phyloP scores from a whole-genome alignment of 805 yeast species.

The Nakazawaea siamensis region DNA sequence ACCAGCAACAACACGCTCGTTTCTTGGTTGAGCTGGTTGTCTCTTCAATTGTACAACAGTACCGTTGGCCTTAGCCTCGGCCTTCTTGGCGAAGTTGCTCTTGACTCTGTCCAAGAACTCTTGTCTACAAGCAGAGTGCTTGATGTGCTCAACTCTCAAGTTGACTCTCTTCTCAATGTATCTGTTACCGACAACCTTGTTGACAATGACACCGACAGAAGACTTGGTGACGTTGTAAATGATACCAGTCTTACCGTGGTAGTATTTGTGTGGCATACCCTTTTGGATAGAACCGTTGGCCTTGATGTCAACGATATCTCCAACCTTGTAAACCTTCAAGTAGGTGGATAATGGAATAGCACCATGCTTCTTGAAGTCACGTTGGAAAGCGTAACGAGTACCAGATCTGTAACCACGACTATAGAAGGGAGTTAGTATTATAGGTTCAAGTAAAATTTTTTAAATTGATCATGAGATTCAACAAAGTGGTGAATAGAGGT shows the following conservation, averaged over 20 bases:
- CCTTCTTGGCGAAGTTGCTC: slow-evolving; percentile 87
- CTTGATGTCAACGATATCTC: slow-evolving; percentile 98
- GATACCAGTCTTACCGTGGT: slow-evolving; percentile 99
- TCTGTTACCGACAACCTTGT: slow-evolving; percentile 99
- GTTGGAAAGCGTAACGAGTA: slow-evolving; percentile 99
- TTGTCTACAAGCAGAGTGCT: slow-evolving; percentile 99
- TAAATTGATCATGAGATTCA: too few relatives aligned
- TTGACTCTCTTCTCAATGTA: slow-evolving; percentile 98
- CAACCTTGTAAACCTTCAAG: slow-evolving; percentile 97
- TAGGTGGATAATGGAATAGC: slow-evolving; percentile 89
- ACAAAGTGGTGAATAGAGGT: too few relatives aligned
- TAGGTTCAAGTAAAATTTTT: too few relatives aligned
- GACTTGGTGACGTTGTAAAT: slow-evolving; percentile 98
- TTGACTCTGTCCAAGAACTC: slow-evolving; percentile 98
- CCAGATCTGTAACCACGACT: slow-evolving; percentile 99
- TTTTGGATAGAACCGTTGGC: slow-evolving; percentile 99
- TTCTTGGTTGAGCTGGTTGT: slow-evolving; percentile 98
- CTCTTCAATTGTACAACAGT: slow-evolving; percentile 89
- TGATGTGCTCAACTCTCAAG: slow-evolving; percentile 97
- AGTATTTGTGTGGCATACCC: slow-evolving; percentile 99
- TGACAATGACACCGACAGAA: slow-evolving; percentile 94
- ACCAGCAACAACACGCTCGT: slow-evolving; percentile 75
- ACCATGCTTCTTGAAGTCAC: slow-evolving; percentile 99
- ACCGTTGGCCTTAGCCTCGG: slow-evolving; percentile 94
- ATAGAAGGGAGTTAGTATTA: too few relatives aligned